A percentile compares a stretch with the other conserved stretches of the same genome.
phyloP scores from a whole-genome alignment of 805 yeast genomes.

The Groenewaldozyma tartarivorans region DNA sequence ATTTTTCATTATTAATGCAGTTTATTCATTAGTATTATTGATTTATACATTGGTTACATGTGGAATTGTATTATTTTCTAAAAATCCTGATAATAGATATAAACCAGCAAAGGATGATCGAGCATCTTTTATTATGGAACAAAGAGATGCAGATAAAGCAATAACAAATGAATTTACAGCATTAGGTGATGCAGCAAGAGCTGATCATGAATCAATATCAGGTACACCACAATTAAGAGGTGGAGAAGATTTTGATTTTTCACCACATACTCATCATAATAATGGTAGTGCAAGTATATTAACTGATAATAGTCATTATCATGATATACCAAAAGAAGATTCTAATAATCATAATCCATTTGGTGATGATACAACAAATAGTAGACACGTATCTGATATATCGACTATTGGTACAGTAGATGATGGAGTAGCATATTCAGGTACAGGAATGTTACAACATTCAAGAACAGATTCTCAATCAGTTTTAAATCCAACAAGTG shows the following conservation, averaged over 20 bases:
- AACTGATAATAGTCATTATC: no score
- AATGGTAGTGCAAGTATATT: no score
- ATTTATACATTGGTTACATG: slow-evolving; percentile 60
- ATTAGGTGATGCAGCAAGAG: slow-evolving; percentile 73
- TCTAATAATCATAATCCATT: no score
- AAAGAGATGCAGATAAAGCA: slow-evolving; percentile 32
- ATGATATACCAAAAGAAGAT: no score
- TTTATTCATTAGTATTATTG: slow-evolving; percentile 68
- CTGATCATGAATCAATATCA: slow-evolving; percentile 62
- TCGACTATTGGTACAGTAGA: no score
- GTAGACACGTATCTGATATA: no score
- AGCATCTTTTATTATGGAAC: slow-evolving; percentile 54
- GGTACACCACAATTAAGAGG: no score
- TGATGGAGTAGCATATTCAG: no score
- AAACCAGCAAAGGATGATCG: slow-evolving; percentile 89
- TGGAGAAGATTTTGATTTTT: no score
- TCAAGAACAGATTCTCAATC: not conserved
- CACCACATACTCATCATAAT: no score
- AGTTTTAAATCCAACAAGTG: no score
- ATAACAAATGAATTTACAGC: slow-evolving; percentile 44
- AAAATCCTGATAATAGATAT: slow-evolving; percentile 82
- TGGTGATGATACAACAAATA: no score
- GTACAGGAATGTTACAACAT: not conserved
- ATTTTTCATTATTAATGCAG: slow-evolving; percentile 82
- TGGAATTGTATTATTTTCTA: slow-evolving; percentile 53